Percentiles rank a stretch among this genome's conserved stretches.
Conservation (phyloP, 305 asterid species). For the Fraxinus platypoda region DNA sequence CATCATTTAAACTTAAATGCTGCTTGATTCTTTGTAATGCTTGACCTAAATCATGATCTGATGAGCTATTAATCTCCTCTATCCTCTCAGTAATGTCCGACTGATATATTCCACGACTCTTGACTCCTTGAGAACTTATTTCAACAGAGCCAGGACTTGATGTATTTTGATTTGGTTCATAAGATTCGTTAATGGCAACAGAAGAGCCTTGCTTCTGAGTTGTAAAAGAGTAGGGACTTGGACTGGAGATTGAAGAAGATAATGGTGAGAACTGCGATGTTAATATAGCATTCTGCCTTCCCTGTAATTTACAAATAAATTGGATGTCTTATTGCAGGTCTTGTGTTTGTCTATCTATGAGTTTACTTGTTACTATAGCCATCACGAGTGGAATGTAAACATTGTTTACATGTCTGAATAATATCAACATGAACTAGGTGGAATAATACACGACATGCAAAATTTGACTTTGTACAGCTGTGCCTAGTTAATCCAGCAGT, state of each 20-base stretch:
- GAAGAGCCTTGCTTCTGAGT: constrained; percentile 56
- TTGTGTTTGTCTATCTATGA: not conserved
- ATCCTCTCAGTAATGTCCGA: constrained; percentile 31
- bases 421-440: constrained; percentile 4
- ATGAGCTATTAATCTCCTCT: constrained; percentile 48
- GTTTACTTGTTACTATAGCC: not conserved
- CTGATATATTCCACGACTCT: constrained; percentile 28
- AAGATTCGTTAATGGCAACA: constrained; percentile 47
- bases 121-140: constrained; percentile 50
- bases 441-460: constrained; percentile 6
- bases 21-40: constrained; percentile 73
- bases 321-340: constrained; percentile 10
- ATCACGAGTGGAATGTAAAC: not conserved
- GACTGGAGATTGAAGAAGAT: constrained; percentile 53
- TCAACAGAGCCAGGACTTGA: constrained; percentile 75
- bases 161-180: constrained; percentile 43
- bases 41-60: constrained; percentile 47
- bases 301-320: constrained; percentile 42
- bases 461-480: not conserved
- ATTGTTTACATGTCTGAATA: not conserved
- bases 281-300: constrained; percentile 48
- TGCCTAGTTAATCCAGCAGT: constrained; percentile 1
- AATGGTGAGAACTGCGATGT: constrained; percentile 48
- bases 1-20: constrained; percentile 80
- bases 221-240: constrained; percentile 53